Percentiles rank a stretch among this genome's conserved stretches.
phyloP scores from a whole-genome alignment of 306 rosid genomes.

The Luffa aegyptiaca region DNA sequence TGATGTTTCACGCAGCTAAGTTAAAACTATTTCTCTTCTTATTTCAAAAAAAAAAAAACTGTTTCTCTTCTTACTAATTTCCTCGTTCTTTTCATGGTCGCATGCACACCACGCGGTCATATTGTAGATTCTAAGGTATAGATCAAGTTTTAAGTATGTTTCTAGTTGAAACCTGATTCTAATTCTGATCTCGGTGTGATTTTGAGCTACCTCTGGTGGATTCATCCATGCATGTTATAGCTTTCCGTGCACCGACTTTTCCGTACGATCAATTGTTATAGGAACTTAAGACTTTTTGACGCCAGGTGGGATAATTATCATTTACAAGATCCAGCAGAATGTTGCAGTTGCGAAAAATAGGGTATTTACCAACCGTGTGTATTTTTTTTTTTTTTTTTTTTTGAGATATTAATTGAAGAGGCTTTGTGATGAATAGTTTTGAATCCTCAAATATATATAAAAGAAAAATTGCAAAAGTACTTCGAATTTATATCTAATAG shows the following conservation, averaged over 20 bases:
- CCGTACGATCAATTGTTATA: conserved; percentile 37
- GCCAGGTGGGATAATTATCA: conserved; percentile 44
- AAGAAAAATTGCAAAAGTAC: too few species aligned
- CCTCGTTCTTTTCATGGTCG: neutral
- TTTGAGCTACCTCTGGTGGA: conserved; percentile 41
- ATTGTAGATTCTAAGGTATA: neutral
- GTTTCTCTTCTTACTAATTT: neutral
- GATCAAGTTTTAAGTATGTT: neutral
- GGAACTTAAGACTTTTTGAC: conserved; percentile 60
- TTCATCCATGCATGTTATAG: conserved; percentile 45
- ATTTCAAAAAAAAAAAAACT: too few species aligned
- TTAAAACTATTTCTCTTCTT: too few species aligned
- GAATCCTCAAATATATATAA: too few species aligned
- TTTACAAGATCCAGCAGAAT: conserved; percentile 35
- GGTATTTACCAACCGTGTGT: neutral
- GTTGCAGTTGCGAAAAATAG: neutral
- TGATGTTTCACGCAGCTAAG: neutral
- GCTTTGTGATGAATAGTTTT: too few species aligned
- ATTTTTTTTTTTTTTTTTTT: too few species aligned
- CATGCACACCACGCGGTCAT: neutral
- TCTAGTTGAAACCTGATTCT: neutral
- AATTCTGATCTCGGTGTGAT: conserved; percentile 24
- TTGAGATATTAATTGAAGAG: too few species aligned
- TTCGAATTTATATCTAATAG: too few species aligned
- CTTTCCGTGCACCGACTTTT: conserved; percentile 31